These are phyloP conservation scores for Cordyceps javanica DNA, from an alignment of 2,329 filamentous ascomycete genomes.

Conservation along the genomic window DNA sequence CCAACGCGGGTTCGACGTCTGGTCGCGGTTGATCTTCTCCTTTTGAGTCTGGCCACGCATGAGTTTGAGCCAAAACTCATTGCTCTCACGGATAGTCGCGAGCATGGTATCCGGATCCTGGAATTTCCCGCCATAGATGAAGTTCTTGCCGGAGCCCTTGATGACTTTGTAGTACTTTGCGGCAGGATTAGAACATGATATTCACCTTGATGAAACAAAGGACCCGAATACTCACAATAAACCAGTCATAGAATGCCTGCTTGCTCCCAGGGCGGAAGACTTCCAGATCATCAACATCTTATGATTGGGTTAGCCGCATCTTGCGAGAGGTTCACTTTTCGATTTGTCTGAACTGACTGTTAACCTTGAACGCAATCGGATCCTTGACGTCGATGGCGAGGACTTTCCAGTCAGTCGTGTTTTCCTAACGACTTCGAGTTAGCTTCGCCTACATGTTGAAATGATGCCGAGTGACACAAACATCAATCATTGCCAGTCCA, in stretches of 20 bases:
- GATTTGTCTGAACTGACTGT: constrained; percentile 23
- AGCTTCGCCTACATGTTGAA: background rate
- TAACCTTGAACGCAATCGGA: constrained; percentile 28
- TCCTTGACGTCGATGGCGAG: constrained; percentile 33
- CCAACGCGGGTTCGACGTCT: constrained; percentile 28
- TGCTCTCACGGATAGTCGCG: constrained; percentile 29
- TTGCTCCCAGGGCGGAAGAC: constrained; percentile 31
- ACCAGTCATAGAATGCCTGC: constrained; percentile 32
- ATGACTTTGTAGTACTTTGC: constrained; percentile 35
- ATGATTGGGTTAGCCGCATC: constrained; percentile 4
- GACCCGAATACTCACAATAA: constrained; percentile 24
- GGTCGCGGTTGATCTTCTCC: constrained; percentile 34
- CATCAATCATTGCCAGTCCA: constrained; percentile 33
- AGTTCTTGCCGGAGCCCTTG: constrained; percentile 28
- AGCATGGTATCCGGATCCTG: constrained; percentile 28
- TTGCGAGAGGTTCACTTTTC: too few relatives aligned
- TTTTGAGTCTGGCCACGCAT: constrained; percentile 30
- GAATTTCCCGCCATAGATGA: constrained; percentile 31
- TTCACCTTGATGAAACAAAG: too few relatives aligned
- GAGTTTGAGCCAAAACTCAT: constrained; percentile 33
- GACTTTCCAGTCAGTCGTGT: constrained; percentile 36
- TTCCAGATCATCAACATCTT: constrained; percentile 32
- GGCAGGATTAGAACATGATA: background rate
- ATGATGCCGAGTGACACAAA: constrained; percentile 2
- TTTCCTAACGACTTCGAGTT: constrained; percentile 19